Percentiles rank a stretch among this genome's conserved stretches.
phyloP scores from a whole-genome alignment of 805 yeast species.

The Wickerhamomyces chaumierensis region DNA sequence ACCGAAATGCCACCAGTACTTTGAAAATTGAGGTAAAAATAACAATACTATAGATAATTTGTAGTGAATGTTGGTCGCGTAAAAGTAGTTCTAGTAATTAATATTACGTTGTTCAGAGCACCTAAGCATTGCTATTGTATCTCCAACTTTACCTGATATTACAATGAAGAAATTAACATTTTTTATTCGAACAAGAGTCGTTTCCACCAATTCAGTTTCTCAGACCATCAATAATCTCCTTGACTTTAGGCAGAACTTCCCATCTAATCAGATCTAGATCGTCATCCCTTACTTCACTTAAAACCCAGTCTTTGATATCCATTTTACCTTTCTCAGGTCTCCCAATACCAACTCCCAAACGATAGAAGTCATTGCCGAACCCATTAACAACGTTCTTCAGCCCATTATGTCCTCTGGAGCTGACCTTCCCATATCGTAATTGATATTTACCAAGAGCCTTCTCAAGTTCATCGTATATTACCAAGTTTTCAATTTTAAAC shows the following conservation, averaged over 20 bases:
- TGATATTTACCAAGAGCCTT: constrained; percentile 55
- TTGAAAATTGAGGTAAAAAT: too few species aligned
- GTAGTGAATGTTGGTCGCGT: too few species aligned
- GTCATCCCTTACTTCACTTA: constrained; percentile 33
- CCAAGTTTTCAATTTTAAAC: constrained; percentile 30
- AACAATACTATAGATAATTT: too few species aligned
- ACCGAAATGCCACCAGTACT: too few species aligned
- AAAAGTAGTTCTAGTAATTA: too few species aligned
- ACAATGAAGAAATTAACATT: too few species aligned
- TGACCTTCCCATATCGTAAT: constrained; percentile 44
- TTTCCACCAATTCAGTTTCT: neutral
- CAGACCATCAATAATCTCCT: constrained; percentile 22
- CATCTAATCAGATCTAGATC: constrained; percentile 33
- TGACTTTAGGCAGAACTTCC: constrained; percentile 31
- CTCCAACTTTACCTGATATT: too few species aligned
- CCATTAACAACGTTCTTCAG: constrained; percentile 41
- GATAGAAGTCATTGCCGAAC: constrained; percentile 43
- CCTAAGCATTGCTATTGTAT: too few species aligned
- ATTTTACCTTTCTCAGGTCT: constrained; percentile 33
- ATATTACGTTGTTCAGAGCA: too few species aligned
- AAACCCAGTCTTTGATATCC: constrained; percentile 38
- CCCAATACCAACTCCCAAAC: constrained; percentile 72
- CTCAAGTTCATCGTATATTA: constrained; percentile 74
- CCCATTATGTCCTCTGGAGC: constrained; percentile 82
- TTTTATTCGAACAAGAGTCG: too few species aligned